These are phyloP conservation scores for Teratosphaeria epicoccoides DNA, from an alignment of 2,329 filamentous ascomycete genomes.

Conservation along the genomic window DNA sequence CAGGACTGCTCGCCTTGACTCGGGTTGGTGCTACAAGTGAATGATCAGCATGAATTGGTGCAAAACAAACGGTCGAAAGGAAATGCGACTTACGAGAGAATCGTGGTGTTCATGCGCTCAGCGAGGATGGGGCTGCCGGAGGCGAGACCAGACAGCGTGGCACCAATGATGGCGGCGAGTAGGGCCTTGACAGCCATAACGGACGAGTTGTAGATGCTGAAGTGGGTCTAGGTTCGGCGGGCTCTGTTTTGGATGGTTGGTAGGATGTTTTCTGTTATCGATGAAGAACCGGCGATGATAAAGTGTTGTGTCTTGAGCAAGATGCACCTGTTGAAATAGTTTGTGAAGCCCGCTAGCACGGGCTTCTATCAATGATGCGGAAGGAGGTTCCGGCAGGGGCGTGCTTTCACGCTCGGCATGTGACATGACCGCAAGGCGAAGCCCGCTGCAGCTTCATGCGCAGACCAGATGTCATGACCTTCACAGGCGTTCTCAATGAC, in stretches of 20 bases:
- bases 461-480: too few species aligned
- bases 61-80: neutral
- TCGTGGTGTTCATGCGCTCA: neutral
- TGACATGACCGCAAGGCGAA: too few species aligned
- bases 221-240: neutral
- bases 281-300: too few species aligned
- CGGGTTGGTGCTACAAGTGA: neutral
- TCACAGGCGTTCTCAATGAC: too few species aligned
- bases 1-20: neutral
- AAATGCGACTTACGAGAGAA: neutral
- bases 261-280: neutral
- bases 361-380: too few species aligned
- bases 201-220: neutral
- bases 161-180: neutral
- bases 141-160: neutral
- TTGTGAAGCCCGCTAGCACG: too few species aligned
- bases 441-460: too few species aligned
- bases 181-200: neutral
- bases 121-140: neutral
- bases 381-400: too few species aligned
- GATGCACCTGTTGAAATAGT: too few species aligned
- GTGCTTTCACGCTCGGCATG: too few species aligned
- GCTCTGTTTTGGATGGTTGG: neutral
- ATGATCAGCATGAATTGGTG: neutral
- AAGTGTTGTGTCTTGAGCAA: too few species aligned